Evolutionary conservation across 2,329 filamentous ascomycete species (phyloP).

Genomic region (Talaromyces funiculosus): DNA sequence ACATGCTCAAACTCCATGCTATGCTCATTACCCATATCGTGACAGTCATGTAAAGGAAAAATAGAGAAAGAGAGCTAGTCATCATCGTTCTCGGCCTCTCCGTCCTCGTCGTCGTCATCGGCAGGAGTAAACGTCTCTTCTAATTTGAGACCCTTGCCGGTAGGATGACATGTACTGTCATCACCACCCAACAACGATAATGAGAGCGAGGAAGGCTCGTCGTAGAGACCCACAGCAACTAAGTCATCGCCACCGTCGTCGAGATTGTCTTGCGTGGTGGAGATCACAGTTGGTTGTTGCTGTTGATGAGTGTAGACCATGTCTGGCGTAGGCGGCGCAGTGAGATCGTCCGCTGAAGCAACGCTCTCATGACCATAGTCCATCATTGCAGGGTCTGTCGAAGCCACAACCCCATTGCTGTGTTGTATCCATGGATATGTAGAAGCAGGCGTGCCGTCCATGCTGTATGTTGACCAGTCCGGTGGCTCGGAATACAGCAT

Average conservation of each 20-base stretch:
- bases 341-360: conserved; percentile 30
- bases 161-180: conserved; percentile 32
- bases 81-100: conserved; percentile 45
- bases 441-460: conserved; percentile 12
- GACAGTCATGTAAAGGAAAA: conserved; percentile 16
- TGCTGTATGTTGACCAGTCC: conserved; percentile 22
- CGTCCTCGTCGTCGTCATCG: conserved; percentile 53
- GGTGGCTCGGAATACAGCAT: conserved; percentile 24
- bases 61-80: not conserved
- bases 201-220: conserved; percentile 56
- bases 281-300: conserved; percentile 15
- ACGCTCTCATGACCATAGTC: conserved; percentile 31
- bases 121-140: conserved; percentile 70
- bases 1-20: conserved; percentile 20
- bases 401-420: conserved; percentile 14
- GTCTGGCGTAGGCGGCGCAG: conserved; percentile 34
- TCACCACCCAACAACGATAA: conserved; percentile 52
- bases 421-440: conserved; percentile 8
- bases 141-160: conserved; percentile 70
- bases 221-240: conserved; percentile 78
- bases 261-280: conserved; percentile 18
- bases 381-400: conserved; percentile 21
- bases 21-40: conserved; percentile 16
- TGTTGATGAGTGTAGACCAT: conserved; percentile 37
- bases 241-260: conserved; percentile 65